phyloP scores from a whole-genome alignment of 1,139 yeast genomes.

The Candida sp. region DNA sequence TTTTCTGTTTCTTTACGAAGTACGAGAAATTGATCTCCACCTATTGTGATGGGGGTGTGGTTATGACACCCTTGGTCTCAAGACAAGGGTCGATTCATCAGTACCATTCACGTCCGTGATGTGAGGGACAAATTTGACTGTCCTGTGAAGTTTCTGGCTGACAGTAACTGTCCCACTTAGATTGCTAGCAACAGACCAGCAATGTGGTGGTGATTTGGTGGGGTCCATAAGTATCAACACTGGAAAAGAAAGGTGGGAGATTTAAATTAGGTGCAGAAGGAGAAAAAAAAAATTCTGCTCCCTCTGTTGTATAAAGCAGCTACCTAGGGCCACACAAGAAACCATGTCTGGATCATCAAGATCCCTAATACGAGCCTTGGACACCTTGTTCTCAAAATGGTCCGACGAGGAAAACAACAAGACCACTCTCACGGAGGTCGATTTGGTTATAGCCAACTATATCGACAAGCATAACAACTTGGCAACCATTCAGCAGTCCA shows the following conservation, averaged over 20 bases:
- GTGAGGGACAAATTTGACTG: too few relatives aligned
- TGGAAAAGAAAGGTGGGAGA: not conserved
- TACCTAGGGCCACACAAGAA: not conserved
- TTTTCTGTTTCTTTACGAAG: not conserved
- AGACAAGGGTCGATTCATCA: not conserved
- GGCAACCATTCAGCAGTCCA: constrained; percentile 33
- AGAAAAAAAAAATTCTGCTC: not conserved
- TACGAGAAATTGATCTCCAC: not conserved
- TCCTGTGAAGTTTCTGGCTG: too few relatives aligned
- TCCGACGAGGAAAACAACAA: constrained; percentile 17
- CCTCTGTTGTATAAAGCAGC: too few relatives aligned
- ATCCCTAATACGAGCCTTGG: constrained; percentile 35
- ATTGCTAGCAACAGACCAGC: too few relatives aligned
- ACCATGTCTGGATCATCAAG: constrained; percentile 38
- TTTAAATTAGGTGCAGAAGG: not conserved
- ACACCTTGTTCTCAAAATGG: constrained; percentile 33
- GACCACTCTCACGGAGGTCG: constrained; percentile 19
- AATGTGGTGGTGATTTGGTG: not conserved
- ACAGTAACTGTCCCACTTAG: too few relatives aligned
- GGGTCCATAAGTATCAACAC: not conserved
- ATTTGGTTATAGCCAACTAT: constrained; percentile 24
- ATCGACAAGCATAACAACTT: constrained; percentile 45
- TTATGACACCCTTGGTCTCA: not conserved
- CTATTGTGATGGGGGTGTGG: not conserved
- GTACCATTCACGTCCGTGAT: too few relatives aligned